phyloP scores from a whole-genome alignment of 2,329 filamentous ascomycete species.

The Huntiella bhutanensis region DNA sequence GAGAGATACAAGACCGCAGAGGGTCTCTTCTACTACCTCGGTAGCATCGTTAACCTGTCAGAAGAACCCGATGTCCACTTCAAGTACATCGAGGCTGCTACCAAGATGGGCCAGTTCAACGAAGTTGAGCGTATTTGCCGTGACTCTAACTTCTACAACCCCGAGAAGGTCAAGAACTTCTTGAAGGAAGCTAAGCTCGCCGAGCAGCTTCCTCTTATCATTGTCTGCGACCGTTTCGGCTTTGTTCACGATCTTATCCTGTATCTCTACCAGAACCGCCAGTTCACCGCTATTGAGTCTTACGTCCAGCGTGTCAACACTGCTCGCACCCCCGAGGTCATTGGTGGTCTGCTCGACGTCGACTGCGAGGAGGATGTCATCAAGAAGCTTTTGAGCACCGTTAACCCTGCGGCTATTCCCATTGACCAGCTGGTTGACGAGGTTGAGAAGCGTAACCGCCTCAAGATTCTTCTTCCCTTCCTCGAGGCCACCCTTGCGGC shows the following conservation, averaged over 20 bases:
- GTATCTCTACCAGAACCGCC: slow-evolving; percentile 96
- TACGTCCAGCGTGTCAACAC: slow-evolving; percentile 97
- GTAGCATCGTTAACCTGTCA: slow-evolving; percentile 91
- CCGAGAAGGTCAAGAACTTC: slow-evolving; percentile 98
- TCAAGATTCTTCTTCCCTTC: slow-evolving; percentile 92
- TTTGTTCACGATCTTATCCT: slow-evolving; percentile 94
- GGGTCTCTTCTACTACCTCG: slow-evolving; percentile 94
- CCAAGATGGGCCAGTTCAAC: slow-evolving; percentile 77
- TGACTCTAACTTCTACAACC: slow-evolving; percentile 76
- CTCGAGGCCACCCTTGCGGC: slow-evolving; percentile 75
- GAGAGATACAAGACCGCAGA: slow-evolving; percentile 97
- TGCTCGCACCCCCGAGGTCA: slow-evolving; percentile 70
- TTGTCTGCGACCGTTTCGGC: slow-evolving; percentile 98
- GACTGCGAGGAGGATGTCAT: slow-evolving; percentile 95
- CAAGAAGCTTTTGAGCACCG: slow-evolving; percentile 71
- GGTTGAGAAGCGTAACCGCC: slow-evolving; percentile 86
- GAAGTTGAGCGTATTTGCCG: slow-evolving; percentile 96
- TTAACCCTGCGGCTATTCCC: slow-evolving; percentile 68
- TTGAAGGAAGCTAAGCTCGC: slow-evolving; percentile 84
- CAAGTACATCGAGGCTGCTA: slow-evolving; percentile 98
- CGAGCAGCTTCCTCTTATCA: slow-evolving; percentile 90
- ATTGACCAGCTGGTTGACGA: slow-evolving; percentile 88
- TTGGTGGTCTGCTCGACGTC: slow-evolving; percentile 85
- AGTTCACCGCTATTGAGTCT: slow-evolving; percentile 96
- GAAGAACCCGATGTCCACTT: slow-evolving; percentile 93